phyloP scores from a whole-genome alignment of 23 red algal genomes.

The Gracilaria domingensis region DNA sequence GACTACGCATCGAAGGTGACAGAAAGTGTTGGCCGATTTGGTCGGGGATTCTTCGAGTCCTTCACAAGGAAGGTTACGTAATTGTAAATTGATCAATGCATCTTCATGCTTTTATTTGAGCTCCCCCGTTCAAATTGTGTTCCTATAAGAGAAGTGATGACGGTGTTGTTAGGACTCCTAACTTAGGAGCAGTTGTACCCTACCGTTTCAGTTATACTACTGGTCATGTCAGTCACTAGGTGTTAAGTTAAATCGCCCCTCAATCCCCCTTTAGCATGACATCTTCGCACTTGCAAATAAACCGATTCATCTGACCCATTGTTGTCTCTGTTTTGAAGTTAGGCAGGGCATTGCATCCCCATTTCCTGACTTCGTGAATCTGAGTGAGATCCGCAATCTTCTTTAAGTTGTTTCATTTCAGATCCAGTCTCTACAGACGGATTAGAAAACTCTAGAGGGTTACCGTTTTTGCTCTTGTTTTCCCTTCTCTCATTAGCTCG shows the following conservation, averaged over 20 bases:
- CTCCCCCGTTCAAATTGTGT: not conserved
- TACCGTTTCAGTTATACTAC: not conserved
- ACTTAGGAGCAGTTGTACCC: not conserved
- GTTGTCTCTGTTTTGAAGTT: not conserved
- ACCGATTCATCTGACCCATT: not conserved
- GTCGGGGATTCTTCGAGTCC: conserved; percentile 73
- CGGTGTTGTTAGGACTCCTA: too few relatives aligned
- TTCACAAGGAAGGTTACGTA: conserved; percentile 62
- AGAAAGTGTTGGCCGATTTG: conserved; percentile 73
- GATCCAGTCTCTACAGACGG: not conserved
- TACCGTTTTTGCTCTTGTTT: not conserved
- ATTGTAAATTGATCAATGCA: not conserved
- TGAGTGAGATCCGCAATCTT: not conserved
- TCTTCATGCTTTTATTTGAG: not conserved
- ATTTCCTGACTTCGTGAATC: not conserved
- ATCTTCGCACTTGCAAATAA: not conserved
- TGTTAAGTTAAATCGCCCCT: too few relatives aligned
- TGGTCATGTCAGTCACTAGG: not conserved
- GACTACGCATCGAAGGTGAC: conserved; percentile 68
- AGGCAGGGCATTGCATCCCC: conserved; percentile 22
- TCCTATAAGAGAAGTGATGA: not conserved
- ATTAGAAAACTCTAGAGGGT: not conserved
- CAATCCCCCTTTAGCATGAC: not conserved
- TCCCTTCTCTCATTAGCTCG: not conserved
- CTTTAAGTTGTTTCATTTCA: not conserved